Conservation (phyloP, 2,329 filamentous ascomycete species). For the Tolypocladium capitatum region DNA sequence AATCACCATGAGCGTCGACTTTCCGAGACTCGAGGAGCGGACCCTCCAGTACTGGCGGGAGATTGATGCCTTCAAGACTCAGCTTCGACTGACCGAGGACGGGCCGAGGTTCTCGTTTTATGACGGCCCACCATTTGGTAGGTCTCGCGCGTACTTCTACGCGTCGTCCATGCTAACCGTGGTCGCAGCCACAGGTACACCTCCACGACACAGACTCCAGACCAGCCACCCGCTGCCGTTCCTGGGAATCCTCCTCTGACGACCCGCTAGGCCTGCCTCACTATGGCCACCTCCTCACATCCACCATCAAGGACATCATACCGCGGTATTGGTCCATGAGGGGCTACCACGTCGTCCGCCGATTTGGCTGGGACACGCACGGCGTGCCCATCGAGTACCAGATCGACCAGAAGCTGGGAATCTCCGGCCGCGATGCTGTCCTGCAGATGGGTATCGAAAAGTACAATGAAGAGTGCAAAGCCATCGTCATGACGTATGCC, state of each 20-base stretch:
- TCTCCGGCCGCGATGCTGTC: conserved; percentile 77
- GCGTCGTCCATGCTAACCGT: too few species aligned
- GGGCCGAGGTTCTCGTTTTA: conserved; percentile 39
- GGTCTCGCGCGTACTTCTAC: too few species aligned
- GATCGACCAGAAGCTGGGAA: conserved; percentile 90
- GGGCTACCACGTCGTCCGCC: conserved; percentile 78
- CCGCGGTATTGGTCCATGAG: conserved; percentile 97
- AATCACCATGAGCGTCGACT: conserved; percentile 66
- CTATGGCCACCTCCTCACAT: conserved; percentile 66
- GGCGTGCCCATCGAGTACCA: conserved; percentile 92
- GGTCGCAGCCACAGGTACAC: too few species aligned
- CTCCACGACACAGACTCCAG: too few species aligned
- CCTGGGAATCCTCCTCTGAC: too few species aligned
- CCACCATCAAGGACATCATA: conserved; percentile 95
- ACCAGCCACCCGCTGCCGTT: too few species aligned
- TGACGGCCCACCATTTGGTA: conserved; percentile 63
- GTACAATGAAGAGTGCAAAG: conserved; percentile 83
- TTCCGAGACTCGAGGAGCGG: conserved; percentile 79
- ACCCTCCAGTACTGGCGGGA: conserved; percentile 80
- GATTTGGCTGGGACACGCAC: conserved; percentile 92
- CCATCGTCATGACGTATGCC: conserved; percentile 87
- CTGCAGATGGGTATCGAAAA: conserved; percentile 72
- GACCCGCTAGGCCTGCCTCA: conserved; percentile 50
- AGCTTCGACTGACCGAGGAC: conserved; percentile 35
- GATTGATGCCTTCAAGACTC: conserved; percentile 79